Evolutionary conservation across 2,329 filamentous ascomycete species (phyloP).

Genomic region (Xylaria sp.): DNA sequence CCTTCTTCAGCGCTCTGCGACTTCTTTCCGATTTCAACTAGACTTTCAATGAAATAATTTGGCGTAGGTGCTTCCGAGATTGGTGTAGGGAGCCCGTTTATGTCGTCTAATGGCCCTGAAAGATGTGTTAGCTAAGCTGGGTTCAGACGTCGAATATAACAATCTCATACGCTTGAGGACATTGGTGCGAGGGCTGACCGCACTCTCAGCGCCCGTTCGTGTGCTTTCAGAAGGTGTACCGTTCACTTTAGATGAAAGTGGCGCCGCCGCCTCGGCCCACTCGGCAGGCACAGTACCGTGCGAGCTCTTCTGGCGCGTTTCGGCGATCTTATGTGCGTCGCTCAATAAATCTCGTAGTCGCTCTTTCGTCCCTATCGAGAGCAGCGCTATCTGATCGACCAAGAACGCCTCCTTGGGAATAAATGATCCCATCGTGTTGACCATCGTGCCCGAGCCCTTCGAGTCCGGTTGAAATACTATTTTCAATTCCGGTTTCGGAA

Average conservation of each 20-base stretch:
- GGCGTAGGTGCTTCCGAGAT: constrained; percentile 56
- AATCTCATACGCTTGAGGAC: constrained; percentile 64
- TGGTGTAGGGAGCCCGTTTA: constrained; percentile 50
- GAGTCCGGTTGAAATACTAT: constrained; percentile 62
- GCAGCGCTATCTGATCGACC: constrained; percentile 79
- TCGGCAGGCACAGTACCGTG: constrained; percentile 80
- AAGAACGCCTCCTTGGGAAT: constrained; percentile 77
- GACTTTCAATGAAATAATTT: constrained; percentile 54
- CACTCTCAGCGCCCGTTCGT: constrained; percentile 47
- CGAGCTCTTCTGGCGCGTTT: constrained; percentile 75
- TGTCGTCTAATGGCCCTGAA: constrained; percentile 48
- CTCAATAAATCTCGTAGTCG: constrained; percentile 76
- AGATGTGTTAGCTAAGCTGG: constrained; percentile 45
- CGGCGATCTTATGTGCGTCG: constrained; percentile 74
- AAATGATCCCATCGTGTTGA: constrained; percentile 69
- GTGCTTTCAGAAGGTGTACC: constrained; percentile 33
- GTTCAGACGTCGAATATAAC: constrained; percentile 19
- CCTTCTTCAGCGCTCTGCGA: constrained; percentile 77
- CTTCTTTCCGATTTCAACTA: constrained; percentile 67
- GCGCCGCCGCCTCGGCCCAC: constrained; percentile 73
- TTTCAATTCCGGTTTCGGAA: constrained; percentile 58
- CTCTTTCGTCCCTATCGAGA: constrained; percentile 84
- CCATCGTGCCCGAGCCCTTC: constrained; percentile 62
- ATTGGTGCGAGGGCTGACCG: constrained; percentile 59
- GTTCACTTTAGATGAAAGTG: constrained; percentile 46